Base-by-base conservation (phyloP, 768 basidiomycete genomes). In the Termitomyces sp. region DNA sequence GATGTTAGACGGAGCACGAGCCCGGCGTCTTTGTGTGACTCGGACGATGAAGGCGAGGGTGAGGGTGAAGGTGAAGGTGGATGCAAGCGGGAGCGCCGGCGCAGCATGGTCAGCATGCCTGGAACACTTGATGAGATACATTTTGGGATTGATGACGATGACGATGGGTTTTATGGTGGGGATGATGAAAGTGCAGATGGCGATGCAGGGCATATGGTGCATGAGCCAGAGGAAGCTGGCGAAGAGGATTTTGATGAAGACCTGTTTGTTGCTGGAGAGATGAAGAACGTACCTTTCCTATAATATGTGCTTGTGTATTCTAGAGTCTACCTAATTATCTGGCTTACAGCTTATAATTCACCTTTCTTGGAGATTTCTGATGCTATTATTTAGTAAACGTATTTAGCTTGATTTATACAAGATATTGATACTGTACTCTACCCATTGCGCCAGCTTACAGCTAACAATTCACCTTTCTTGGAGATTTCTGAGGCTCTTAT, bases 21-120 rank as follows among this genome's bases (percentile, higher is more conserved):
- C 60, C 80, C 80, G 12, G 79, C 76, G 14, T 83, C 86, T 17
- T 82, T 76, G 10, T 81, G 75, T 63, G 86, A 82, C 41, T 77
- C 79, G 32, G 78, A 82, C 8, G 78, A 78, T n/a, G 79, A 77
- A 25, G 67, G 70, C 12, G 70, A 73, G 23, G 80, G 78, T 16
- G 72, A 66, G 34, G 71, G 68, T 37, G 69, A 68, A 62, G 73
- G 70, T 67, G 69, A 68, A 62, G 73, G 70, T 67, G 68, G 72
- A 62, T 67, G 69, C 56, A 72, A 69, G 57, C 67, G 79, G 40
- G 61, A 67, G 52, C 74, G 87, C 60, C 76, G 79, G 59, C 76
- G 80, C 64, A 91, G 91, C 60, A 81, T 88, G 69, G 82, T 83
- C 42, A 93, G 91, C 66, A 93, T 95, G 88, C 92, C 91, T 12